Evolutionary conservation across 208 protist genomes (phyloP), one percentile per base, ranked within the genome.

Genomic region (Leishmania arabica): DNA sequence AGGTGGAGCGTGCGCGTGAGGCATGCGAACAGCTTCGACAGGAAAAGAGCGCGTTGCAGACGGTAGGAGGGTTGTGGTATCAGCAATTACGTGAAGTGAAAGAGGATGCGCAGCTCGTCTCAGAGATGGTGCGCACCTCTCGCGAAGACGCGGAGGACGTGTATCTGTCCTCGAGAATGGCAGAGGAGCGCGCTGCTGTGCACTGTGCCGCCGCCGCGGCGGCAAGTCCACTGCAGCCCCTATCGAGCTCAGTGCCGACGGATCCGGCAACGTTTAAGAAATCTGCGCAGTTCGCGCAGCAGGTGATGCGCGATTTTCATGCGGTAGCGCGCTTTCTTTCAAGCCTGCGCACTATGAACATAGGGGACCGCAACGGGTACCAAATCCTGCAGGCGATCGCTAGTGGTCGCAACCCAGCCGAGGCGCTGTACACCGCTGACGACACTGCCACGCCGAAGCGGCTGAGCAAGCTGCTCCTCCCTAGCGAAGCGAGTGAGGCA

Each of bases 271-370:
- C 80, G 31, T 31, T 90, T 68, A 77, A 65, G 51, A 84, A 84
- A 79, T 54, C 75, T 17, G 81, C 80, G 49, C 66, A 72, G 9
- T 97, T 97, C 88, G 89, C 92, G 1, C 89, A 90, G 83, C 85
- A 89, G 65, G 88, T 95, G 19, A 85, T 94, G 86, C 68, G 84
- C n/a, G 91, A 97, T 85, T 89, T 91, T 70, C 78, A 90, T 71
- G 86, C 90, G 13, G 83, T 95, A 4, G 82, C 86, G 21, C 92
- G 90, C 77, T 95, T 95, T 81, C 75, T 95, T 27, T 77, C 84
- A 54, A 88, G 88, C 27, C 87, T 95, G 40, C 93, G 92, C n/a
- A 80, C 87, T n/a, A 95, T 97, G 88, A 78, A 94, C 49, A 87
- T 95, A 78, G 84, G 78, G 34, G 88, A 94, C 42, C 64, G 74